Conservation (phyloP, 352 stramenopile genomes). For the Globisporangium nagaii region DNA sequence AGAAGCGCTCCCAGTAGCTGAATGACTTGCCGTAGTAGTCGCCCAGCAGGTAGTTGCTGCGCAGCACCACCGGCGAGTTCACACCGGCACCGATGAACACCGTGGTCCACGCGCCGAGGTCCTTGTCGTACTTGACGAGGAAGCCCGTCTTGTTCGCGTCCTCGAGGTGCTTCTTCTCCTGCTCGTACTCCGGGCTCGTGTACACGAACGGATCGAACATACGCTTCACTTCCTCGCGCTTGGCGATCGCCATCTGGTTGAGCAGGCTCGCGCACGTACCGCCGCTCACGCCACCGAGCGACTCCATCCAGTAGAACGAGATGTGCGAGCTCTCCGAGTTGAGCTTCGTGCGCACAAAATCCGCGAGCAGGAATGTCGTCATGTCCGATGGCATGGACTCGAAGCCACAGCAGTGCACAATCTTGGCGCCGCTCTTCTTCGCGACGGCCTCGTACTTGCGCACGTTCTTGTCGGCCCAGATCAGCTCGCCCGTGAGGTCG, state of each 20-base stretch:
- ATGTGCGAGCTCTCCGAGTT: conserved; percentile 16
- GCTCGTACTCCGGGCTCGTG: conserved; percentile 16
- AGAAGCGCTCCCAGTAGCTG: conserved; percentile 44
- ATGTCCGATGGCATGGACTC: conserved; percentile 83
- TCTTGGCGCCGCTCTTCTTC: conserved; percentile 49
- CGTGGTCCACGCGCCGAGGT: conserved; percentile 34
- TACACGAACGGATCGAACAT: conserved; percentile 36
- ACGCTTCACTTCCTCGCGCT: conserved; percentile 7
- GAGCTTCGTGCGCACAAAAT: conserved; percentile 34
- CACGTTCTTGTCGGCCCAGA: conserved; percentile 74
- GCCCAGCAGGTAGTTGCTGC: conserved; percentile 50
- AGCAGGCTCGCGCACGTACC: conserved; percentile 40
- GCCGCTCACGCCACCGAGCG: conserved; percentile 27
- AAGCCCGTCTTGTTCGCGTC: conserved; percentile 14
- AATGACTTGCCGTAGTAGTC: conserved; percentile 42
- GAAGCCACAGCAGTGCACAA: conserved; percentile 81
- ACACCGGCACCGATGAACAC: conserved; percentile 67
- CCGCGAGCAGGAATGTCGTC: conserved; percentile 46
- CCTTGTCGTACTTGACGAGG: conserved; percentile 42
- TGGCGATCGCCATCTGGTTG: conserved; percentile 16
- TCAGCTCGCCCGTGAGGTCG: conserved; percentile 86
- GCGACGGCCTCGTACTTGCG: conserved; percentile 44
- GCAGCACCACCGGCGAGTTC: conserved; percentile 70
- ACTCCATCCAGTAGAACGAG: conserved; percentile 28
- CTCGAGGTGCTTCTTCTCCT: conserved; percentile 16